Evolutionary conservation across 2,329 filamentous ascomycete genomes (phyloP).

Genomic region (Sclerotinia trifoliorum): DNA sequence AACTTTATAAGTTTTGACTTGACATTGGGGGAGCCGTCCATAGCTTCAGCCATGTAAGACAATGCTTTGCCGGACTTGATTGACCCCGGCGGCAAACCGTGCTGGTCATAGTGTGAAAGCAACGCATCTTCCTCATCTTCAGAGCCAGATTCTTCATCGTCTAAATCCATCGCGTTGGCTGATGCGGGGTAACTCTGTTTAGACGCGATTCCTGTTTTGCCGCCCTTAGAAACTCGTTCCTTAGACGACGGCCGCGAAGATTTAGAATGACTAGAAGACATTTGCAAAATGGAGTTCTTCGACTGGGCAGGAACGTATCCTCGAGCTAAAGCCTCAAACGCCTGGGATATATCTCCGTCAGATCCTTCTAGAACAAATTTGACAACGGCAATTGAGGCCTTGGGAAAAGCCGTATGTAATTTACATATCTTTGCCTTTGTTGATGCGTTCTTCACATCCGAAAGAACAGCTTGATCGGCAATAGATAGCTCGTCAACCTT

Average conservation of each 20-base stretch:
- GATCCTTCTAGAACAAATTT: conserved; percentile 35
- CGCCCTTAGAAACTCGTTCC: not conserved
- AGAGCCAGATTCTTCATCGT: conserved; percentile 27
- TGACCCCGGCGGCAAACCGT: conserved; percentile 38
- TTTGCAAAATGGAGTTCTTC: conserved; percentile 32
- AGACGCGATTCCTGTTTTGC: conserved; percentile 8
- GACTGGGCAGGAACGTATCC: conserved; percentile 35
- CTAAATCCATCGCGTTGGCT: conserved; percentile 23
- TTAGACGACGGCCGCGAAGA: not conserved
- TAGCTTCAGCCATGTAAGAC: conserved; percentile 34
- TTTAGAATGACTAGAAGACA: conserved; percentile 14
- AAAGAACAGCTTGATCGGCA: conserved; percentile 26
- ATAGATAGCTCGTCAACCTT: conserved; percentile 20
- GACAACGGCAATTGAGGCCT: conserved; percentile 35
- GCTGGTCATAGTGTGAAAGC: conserved; percentile 37
- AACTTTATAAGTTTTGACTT: conserved; percentile 26
- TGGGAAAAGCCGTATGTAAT: conserved; percentile 39
- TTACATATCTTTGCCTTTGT: conserved; percentile 34
- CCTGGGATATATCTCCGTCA: conserved; percentile 34
- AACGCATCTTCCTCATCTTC: conserved; percentile 40
- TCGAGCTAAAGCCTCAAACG: conserved; percentile 36
- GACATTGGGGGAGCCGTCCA: conserved; percentile 27
- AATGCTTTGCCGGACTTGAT: conserved; percentile 37
- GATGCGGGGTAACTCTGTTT: not conserved
- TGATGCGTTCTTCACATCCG: conserved; percentile 26